A percentile compares a stretch with the other conserved stretches of the same genome.
These are phyloP conservation scores for Malassezia nana DNA, from an alignment of 1,284 basidiomycete species.

Conservation along the genomic window DNA sequence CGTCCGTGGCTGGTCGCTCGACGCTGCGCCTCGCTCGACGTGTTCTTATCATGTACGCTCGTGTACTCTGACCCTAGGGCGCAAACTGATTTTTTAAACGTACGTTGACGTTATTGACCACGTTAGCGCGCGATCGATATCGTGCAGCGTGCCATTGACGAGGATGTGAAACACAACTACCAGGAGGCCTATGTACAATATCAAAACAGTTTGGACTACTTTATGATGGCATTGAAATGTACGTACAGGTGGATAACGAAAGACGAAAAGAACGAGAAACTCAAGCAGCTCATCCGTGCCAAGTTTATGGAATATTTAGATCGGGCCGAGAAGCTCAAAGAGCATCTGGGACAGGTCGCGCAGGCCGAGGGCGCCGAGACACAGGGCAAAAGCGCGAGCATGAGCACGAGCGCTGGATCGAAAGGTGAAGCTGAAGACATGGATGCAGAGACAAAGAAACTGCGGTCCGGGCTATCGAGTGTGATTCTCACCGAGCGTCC, in stretches of 20 bases:
- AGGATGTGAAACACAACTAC: conserved; percentile 88
- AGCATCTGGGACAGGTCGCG: conserved; percentile 49
- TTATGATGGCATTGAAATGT: conserved; percentile 83
- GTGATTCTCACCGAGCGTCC: conserved; percentile 90
- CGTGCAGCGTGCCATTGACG: conserved; percentile 88
- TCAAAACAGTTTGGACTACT: conserved; percentile 91
- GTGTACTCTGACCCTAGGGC: conserved; percentile 3
- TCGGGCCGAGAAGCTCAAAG: conserved; percentile 84
- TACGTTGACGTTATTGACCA: neutral
- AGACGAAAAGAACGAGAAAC: conserved; percentile 95
- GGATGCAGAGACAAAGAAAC: conserved; percentile 89
- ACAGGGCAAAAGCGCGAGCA: conserved; percentile 53
- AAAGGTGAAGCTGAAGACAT: conserved; percentile 61
- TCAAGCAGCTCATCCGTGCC: conserved; percentile 71
- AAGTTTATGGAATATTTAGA: conserved; percentile 89
- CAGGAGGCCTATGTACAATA: conserved; percentile 77
- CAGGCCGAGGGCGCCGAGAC: conserved; percentile 51
- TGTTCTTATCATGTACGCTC: conserved; percentile 6
- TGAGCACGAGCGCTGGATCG: neutral
- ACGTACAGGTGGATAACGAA: conserved; percentile 34
- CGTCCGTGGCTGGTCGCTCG: neutral
- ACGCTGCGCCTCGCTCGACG: neutral
- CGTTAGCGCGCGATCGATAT: conserved; percentile 81
- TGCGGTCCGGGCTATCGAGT: conserved; percentile 72
- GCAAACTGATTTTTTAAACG: conserved; percentile 16